Evolutionary conservation across 1,139 yeast genomes (phyloP).

Genomic region (Kurtzmaniella quercitrusa): DNA sequence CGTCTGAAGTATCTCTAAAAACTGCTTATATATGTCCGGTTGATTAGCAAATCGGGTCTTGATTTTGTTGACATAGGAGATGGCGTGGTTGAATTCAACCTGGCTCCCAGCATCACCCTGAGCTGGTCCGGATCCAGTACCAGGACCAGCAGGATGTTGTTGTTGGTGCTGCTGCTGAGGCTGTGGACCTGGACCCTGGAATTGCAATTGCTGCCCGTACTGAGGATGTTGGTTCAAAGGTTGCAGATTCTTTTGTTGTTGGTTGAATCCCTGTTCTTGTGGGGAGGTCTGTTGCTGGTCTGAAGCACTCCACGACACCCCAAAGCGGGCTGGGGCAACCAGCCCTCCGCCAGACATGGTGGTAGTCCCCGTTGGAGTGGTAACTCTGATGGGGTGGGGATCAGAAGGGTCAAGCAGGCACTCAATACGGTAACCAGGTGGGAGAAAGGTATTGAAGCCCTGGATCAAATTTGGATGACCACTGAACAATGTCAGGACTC

Average conservation of each 20-base stretch:
- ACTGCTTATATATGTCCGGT: slow-evolving; percentile 93
- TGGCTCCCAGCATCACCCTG: slow-evolving; percentile 58
- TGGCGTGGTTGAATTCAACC: slow-evolving; percentile 95
- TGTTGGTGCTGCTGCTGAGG: slow-evolving; percentile 11
- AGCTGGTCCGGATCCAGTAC: not conserved
- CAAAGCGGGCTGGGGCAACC: slow-evolving; percentile 10
- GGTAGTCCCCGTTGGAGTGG: slow-evolving; percentile 92
- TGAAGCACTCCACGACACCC: slow-evolving; percentile 22
- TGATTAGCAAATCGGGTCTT: slow-evolving; percentile 90
- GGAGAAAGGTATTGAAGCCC: slow-evolving; percentile 95
- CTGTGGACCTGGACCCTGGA: slow-evolving; percentile 7
- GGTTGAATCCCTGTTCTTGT: slow-evolving; percentile 9
- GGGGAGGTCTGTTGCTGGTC: slow-evolving; percentile 12
- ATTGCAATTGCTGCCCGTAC: slow-evolving; percentile 12
- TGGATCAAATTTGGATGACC: slow-evolving; percentile 93
- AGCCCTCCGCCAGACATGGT: slow-evolving; percentile 51
- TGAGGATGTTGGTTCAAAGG: slow-evolving; percentile 9
- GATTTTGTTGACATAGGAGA: slow-evolving; percentile 90
- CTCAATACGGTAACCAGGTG: slow-evolving; percentile 94
- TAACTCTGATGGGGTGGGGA: slow-evolving; percentile 88
- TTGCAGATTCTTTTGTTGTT: slow-evolving; percentile 4
- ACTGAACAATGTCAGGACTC: slow-evolving; percentile 84
- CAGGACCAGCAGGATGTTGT: slow-evolving; percentile 13
- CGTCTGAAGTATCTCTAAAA: slow-evolving; percentile 90
- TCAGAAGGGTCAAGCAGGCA: slow-evolving; percentile 88